Evolutionary conservation across 73 alveolate species (phyloP).

Genomic region (Diophrys sp.): DNA sequence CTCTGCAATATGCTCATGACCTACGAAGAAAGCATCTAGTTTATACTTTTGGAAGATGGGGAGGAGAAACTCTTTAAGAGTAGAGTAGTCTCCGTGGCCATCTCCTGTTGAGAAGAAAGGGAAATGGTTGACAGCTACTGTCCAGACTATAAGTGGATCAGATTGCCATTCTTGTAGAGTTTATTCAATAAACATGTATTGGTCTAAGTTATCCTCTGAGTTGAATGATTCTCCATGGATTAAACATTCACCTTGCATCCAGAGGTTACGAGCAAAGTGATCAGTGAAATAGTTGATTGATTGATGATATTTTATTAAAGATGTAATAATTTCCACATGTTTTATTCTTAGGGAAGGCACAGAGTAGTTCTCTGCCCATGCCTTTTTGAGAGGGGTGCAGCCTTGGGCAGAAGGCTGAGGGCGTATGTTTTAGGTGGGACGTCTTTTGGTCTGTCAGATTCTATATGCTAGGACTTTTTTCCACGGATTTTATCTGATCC

Average conservation of each 20-base stretch:
- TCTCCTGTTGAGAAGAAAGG: slow-evolving; percentile 4
- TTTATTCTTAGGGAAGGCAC: too few relatives aligned
- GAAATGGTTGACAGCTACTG: slow-evolving; percentile 12
- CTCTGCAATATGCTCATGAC: slow-evolving; percentile 29
- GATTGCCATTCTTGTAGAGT: background rate
- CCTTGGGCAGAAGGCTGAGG: too few relatives aligned
- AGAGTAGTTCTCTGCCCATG: too few relatives aligned
- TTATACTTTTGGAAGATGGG: background rate
- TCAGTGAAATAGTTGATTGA: background rate
- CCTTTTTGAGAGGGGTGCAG: too few relatives aligned
- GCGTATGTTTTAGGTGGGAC: too few relatives aligned
- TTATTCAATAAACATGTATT: slow-evolving; percentile 1
- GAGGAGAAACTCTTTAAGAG: background rate
- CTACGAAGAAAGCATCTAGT: slow-evolving; percentile 11
- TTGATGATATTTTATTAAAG: too few relatives aligned
- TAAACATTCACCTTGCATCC: background rate
- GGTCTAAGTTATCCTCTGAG: slow-evolving; percentile 1
- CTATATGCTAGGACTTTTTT: too few relatives aligned
- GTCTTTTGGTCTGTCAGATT: too few relatives aligned
- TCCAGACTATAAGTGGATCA: slow-evolving; percentile 5
- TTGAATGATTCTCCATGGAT: background rate
- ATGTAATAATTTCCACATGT: too few relatives aligned
- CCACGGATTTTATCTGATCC: too few relatives aligned
- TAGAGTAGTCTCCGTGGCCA: slow-evolving; percentile 10
- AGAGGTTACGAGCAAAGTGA: background rate